phyloP scores from a whole-genome alignment of 768 basidiomycete genomes.

The Mycena rebaudengoi region DNA sequence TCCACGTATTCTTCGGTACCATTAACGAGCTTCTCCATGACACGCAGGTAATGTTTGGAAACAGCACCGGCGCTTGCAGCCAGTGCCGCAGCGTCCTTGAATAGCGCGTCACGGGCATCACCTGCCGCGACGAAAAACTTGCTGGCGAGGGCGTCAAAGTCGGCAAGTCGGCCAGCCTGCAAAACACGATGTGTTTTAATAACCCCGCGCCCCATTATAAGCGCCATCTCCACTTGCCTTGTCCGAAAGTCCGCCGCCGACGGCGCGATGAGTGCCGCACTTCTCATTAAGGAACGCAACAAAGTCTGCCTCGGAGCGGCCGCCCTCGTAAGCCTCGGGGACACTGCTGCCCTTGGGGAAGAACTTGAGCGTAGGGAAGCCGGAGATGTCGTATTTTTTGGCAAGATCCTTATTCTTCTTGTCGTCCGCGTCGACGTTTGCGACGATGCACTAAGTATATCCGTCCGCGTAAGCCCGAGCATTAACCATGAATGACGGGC shows the following conservation, averaged over 20 bases:
- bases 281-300: conserved; percentile 84
- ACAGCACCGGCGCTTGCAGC: conserved; percentile 58
- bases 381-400: conserved; percentile 71
- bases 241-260: conserved; percentile 83
- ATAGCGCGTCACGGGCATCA: conserved; percentile 65
- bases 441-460: conserved; percentile 89
- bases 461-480: conserved; percentile 14
- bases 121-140: conserved; percentile 74
- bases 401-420: conserved; percentile 78
- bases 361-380: conserved; percentile 96
- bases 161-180: conserved; percentile 82
- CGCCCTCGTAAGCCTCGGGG: conserved; percentile 72
- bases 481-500: background rate
- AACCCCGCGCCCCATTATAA: conserved; percentile 11
- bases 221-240: conserved; percentile 50
- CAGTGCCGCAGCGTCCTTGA: conserved; percentile 68
- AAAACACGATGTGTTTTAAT: conserved; percentile 17
- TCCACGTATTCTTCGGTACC: conserved; percentile 78
- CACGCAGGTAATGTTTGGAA: conserved; percentile 83
- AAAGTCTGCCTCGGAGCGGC: conserved; percentile 78
- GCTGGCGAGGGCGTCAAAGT: conserved; percentile 80
- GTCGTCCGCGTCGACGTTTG: conserved; percentile 91
- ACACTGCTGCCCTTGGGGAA: conserved; percentile 80
- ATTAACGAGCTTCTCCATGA: conserved; percentile 88
- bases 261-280: conserved; percentile 85